Evolutionary conservation across 2,329 filamentous ascomycete genomes (phyloP), one percentile per base, ranked within the genome.

Genomic region (Aureobasidium lini): DNA sequence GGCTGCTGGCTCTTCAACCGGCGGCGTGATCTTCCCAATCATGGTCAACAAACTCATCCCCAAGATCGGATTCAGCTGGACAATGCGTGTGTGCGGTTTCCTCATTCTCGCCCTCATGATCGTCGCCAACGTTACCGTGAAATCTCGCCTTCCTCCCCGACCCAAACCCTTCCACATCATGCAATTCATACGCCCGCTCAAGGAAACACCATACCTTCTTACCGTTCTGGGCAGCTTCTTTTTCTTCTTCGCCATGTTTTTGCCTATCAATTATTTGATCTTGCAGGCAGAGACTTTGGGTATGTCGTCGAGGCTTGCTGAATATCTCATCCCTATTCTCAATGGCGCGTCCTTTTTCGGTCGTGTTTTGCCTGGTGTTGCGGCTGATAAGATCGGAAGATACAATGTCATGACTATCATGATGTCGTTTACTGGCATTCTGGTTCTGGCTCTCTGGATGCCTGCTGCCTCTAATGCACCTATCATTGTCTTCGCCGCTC

Each of bases 401-500:
- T 82, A 78, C 72, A 84, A 84, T 65, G 72, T 78, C 34, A 76
- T 84, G 66, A 74, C 80, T 23, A 65, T 79, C 9, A 76, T 84
- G 65, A 77, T 76, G 36, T 72, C 71, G 32, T 61, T 78, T 29
- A 74, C 79, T 11, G 67, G 69, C 3, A 73, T 82, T 37, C 64
- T 82, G 1, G 75, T 78, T 11, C 71, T 85, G 0, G 79, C 76
- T 31, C 69, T 87, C 1, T 81, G 83, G 83, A 72, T 84, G 4
- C 78, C 79, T 1, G 77, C 75, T 10, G 62, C 63, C 3, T 75
- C 75, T 39, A 80, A 84, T 9, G 79, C 79, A 0, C 79, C 81
- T 1, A 81, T 86, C 60, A 79, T 89, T 52, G 76, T 84, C 37
- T 90, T 88, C 69, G 79, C 81, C 11, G 76, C 80, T n/a, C 71